Evolutionary conservation across 2,329 filamentous ascomycete species (phyloP).

Genomic region (Colletotrichum abscissum): DNA sequence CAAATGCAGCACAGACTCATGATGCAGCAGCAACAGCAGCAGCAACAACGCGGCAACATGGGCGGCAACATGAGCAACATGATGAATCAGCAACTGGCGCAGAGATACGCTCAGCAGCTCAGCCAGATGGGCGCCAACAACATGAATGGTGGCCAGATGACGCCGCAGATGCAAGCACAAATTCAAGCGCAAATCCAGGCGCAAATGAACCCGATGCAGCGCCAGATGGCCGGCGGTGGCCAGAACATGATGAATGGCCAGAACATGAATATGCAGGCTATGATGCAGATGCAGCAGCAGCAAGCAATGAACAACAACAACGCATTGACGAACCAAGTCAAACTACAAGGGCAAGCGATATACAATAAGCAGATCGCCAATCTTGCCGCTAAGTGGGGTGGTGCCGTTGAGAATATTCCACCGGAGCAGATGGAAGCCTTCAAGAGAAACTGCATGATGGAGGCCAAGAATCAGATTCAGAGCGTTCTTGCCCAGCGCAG

Average conservation of each 20-base stretch:
- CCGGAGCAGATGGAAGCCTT: constrained; percentile 57
- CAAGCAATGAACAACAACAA: constrained; percentile 47
- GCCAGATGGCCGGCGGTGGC: constrained; percentile 45
- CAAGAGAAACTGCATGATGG: constrained; percentile 52
- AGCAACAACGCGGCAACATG: constrained; percentile 46
- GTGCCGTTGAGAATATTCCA: constrained; percentile 56
- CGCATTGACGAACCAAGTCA: constrained; percentile 43
- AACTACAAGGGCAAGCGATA: constrained; percentile 49
- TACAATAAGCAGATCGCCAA: constrained; percentile 52
- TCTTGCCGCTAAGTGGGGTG: constrained; percentile 52
- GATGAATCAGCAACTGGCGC: constrained; percentile 54
- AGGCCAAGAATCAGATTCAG: constrained; percentile 51
- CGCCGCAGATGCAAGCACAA: constrained; percentile 52
- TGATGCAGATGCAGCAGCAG: constrained; percentile 48
- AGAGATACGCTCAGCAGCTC: constrained; percentile 57
- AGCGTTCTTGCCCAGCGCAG: constrained; percentile 46
- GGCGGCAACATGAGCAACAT: constrained; percentile 50
- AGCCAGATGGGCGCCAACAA: constrained; percentile 53
- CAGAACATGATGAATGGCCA: constrained; percentile 55
- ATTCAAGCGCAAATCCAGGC: constrained; percentile 41
- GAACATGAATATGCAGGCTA: constrained; percentile 53
- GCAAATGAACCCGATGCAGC: constrained; percentile 53
- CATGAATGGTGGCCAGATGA: constrained; percentile 44
- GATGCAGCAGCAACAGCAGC: constrained; percentile 44
- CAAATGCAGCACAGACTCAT: constrained; percentile 40